Evolutionary conservation across 441 rosid species (phyloP), one percentile per base, ranked within the genome.

Genomic region (Corymbia citriodora): DNA sequence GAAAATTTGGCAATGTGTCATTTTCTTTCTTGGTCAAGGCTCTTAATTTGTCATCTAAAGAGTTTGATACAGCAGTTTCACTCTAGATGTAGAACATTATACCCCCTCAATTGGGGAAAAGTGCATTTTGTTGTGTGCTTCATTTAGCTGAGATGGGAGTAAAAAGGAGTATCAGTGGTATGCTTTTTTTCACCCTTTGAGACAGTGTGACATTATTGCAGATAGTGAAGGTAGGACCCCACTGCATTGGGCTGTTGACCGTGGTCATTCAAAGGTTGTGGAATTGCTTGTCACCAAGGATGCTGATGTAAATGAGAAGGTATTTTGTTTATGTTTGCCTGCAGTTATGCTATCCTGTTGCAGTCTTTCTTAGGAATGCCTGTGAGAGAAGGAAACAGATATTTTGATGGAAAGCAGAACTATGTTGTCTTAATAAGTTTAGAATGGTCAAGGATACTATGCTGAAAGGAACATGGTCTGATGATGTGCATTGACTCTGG

Each of bases 191-290:
- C 79, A 40, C 81, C 57, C 53, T 61, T 90, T 89, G 89, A 92
- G 49, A 88, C 91, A 57, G 45, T 59, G 12, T 85, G 87, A 90
- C 89, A 92, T 93, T 87, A 87, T 90, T 94, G 89, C 96, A 97
- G 99, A 98, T 90, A 95, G 99, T 91, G 99, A 98, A 94, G 98
- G 99, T 74, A 96, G 97, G 89, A 96, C 97, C 49, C 97, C 99
- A 9, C 93, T 98, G 94, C 99, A 98, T 92, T 98, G 99, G 99
- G 99, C 99, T 87, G 98, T 96, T 90, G 99, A 98, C 90, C 99
- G 99, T 89, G 99, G 99, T 27, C 99, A 97, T 91, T 88, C 93
- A 55, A 70, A 95, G 83, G 92, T 96, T 55, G 92, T 93, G 2
- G 95, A 97, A 92, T 90, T 91, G 79, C 97, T 97, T 90, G 90